Evolutionary conservation across 2,329 filamentous ascomycete species (phyloP), one percentile per base, ranked within the genome.

Genomic region (Blastomyces gilchristii): DNA sequence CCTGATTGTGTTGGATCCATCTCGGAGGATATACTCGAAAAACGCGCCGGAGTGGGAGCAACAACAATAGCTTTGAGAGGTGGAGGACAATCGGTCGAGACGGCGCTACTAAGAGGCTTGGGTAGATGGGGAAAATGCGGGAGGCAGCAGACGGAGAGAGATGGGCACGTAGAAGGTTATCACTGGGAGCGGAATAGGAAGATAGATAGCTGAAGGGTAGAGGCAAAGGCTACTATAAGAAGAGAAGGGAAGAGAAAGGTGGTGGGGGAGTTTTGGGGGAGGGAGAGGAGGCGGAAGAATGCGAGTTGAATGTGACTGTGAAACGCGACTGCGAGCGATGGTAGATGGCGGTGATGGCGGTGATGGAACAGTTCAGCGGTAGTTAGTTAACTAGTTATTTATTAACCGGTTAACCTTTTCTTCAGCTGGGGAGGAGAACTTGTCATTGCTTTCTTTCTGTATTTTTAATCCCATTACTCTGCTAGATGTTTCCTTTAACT

Each of bases 1-100:
- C 64, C 60, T 58, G 63, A 11, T 52, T 64, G 64, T 61, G 54
- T 31, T 49, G 60, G 64, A 37, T 65, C 64, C 64, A 65, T 65
- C 54, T 39, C 53, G 18, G 22, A 34, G 22, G 22, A 28, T 57
- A n/a, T 57, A 50, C 47, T 63, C 22, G 45, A 50, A 18, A 39
- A 50, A 22, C 4, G 50, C 5, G 25, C 14, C n/a, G 37, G 39
- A 25, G 28, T 45, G 12, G 49, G 37, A 34, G 49, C 41, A 18
- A 60, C 50, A 62, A 37, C 8, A 54, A 37, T 8, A 47, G n/a
- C 22, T 43, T 39, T 49, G 49, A 16, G 9, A 34, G 37, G 22
- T 28, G 28, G 34, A 57, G 53, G 31, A 3, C 3, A 11, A 3
- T 22, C 41, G 12, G 12, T 56, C 60, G 31, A 31, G 50, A 11